Percentiles rank a stretch among this genome's conserved stretches.
These are phyloP conservation scores for Saccharomycopsis capsularis DNA, from an alignment of 805 yeast species.

Conservation along the genomic window DNA sequence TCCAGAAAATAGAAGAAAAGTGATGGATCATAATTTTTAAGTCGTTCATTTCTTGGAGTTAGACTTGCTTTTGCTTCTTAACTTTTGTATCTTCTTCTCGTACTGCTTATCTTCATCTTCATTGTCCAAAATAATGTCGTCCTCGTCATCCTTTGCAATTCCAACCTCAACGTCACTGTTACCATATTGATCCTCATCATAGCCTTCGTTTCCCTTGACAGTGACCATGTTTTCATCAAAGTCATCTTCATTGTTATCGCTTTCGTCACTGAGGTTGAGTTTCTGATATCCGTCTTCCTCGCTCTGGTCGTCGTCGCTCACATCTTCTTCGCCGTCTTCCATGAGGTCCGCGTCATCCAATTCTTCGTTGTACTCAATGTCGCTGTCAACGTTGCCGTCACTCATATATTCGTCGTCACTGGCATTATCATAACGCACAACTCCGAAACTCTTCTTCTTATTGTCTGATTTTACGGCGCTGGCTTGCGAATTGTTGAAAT, in stretches of 20 bases:
- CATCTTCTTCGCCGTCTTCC: slow-evolving; percentile 43
- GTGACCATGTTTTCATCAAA: slow-evolving; percentile 22
- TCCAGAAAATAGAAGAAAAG: not conserved
- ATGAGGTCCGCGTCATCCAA: slow-evolving; percentile 41
- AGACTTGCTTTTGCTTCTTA: slow-evolving; percentile 2
- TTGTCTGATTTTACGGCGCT: slow-evolving; percentile 24
- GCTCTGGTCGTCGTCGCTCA: slow-evolving; percentile 30
- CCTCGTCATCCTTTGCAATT: slow-evolving; percentile 25
- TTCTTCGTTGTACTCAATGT: slow-evolving; percentile 69
- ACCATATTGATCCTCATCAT: slow-evolving; percentile 22
- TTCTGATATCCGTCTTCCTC: slow-evolving; percentile 31
- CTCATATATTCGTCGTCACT: slow-evolving; percentile 27
- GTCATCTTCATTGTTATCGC: slow-evolving; percentile 28
- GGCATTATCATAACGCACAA: slow-evolving; percentile 29
- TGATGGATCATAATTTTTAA: not conserved
- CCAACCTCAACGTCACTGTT: slow-evolving; percentile 36
- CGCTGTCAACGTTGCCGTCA: slow-evolving; percentile 35
- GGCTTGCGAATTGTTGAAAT: slow-evolving; percentile 25
- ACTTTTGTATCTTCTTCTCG: slow-evolving; percentile 11
- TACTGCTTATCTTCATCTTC: slow-evolving; percentile 26
- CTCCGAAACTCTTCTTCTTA: slow-evolving; percentile 28
- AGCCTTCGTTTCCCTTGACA: slow-evolving; percentile 27
- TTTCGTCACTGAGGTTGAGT: slow-evolving; percentile 30
- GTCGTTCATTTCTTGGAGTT: not conserved
- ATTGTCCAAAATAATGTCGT: slow-evolving; percentile 25